phyloP scores from a whole-genome alignment of 2,329 filamentous ascomycete species.

The Coniochaeta sp. region DNA sequence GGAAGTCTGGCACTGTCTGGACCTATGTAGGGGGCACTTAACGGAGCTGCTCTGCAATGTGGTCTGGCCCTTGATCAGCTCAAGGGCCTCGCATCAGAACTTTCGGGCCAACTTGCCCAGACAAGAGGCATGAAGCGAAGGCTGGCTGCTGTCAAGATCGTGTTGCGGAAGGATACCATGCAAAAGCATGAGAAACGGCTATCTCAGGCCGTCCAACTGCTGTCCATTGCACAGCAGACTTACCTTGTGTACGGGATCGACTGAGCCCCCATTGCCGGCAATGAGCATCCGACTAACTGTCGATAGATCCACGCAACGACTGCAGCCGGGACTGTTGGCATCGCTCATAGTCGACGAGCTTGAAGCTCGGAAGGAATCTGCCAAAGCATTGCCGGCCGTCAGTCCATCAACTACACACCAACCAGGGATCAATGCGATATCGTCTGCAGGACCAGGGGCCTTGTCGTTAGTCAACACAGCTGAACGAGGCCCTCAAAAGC shows the following conservation, averaged over 20 bases:
- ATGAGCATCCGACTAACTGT: not conserved
- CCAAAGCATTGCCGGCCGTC: not conserved
- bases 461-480: not conserved
- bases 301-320: not conserved
- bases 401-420: not conserved
- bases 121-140: not conserved
- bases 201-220: not conserved
- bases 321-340: not conserved
- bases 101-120: not conserved
- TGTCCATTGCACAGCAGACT: not conserved
- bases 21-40: not conserved
- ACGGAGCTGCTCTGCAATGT: not conserved
- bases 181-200: not conserved
- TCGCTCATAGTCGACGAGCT: not conserved
- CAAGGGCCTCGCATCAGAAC: not conserved
- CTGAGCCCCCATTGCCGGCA: not conserved
- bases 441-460: too few species aligned
- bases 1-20: not conserved
- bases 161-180: not conserved
- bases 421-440: too few species aligned
- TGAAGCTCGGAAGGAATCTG: not conserved
- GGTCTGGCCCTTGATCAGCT: not conserved
- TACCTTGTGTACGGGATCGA: not conserved
- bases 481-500: not conserved
- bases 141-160: not conserved